Percentiles rank a stretch among this genome's conserved stretches.
phyloP scores from a whole-genome alignment of 169 alveolate species.

The Cryptosporidium viatorum region DNA sequence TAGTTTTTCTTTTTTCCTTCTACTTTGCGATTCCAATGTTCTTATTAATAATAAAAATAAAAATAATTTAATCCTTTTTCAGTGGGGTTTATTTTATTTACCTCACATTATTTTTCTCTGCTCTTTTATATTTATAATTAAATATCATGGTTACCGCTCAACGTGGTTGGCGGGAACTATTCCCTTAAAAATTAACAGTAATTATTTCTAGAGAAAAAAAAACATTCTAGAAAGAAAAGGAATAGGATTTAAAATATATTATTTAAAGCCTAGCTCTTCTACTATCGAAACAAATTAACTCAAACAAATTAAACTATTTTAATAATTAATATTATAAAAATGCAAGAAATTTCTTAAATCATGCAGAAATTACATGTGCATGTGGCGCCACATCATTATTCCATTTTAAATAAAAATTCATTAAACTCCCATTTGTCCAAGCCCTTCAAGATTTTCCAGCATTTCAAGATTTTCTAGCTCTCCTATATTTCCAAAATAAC shows the following conservation, averaged over 20 bases:
- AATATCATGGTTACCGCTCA: not conserved
- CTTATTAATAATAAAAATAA: not conserved
- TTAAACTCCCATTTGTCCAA: not conserved
- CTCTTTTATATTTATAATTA: not conserved
- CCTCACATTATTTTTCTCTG: slow-evolving; percentile 1
- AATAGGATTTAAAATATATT: not conserved
- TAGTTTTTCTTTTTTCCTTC: not conserved
- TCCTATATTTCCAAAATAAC: slow-evolving; percentile 19
- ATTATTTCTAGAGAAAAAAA: not conserved
- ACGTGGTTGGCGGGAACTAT: not conserved
- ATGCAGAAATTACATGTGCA: not conserved
- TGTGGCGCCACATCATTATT: not conserved
- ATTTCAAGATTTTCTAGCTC: not conserved
- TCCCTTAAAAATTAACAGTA: not conserved
- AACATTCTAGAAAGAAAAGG: not conserved
- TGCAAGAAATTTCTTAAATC: too few relatives aligned
- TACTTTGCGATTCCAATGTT: not conserved
- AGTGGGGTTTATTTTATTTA: slow-evolving; percentile 9
- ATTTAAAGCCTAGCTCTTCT: not conserved
- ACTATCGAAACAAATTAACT: too few relatives aligned
- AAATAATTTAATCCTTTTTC: not conserved
- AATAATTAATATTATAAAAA: too few relatives aligned
- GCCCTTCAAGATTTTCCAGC: slow-evolving; percentile 3
- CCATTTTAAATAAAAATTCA: not conserved
- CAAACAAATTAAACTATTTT: too few relatives aligned